phyloP scores from a whole-genome alignment of 2,329 filamentous ascomycete genomes.

The Xylariomycetidae sp. region DNA sequence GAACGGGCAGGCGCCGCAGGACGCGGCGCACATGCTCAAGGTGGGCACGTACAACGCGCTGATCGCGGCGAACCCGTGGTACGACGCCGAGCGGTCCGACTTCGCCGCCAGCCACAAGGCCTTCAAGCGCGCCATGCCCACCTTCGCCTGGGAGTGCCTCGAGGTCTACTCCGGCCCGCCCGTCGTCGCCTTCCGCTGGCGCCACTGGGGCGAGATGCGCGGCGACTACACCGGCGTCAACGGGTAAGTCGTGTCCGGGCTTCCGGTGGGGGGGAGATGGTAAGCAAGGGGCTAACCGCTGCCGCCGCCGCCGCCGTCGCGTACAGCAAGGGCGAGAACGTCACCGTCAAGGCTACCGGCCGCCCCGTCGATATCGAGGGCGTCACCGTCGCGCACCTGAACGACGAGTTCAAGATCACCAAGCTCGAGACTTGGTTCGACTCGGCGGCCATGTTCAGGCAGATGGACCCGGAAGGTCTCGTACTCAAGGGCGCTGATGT shows the following conservation, averaged over 20 bases:
- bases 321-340: constrained; percentile 54
- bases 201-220: constrained; percentile 63
- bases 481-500: constrained; percentile 4
- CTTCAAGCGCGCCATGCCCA: constrained; percentile 69
- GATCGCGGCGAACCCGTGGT: constrained; percentile 57
- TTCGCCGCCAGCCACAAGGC: constrained; percentile 62
- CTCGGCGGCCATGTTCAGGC: constrained; percentile 60
- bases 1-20: constrained; percentile 52
- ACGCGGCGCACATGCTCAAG: constrained; percentile 58
- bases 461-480: constrained; percentile 38
- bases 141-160: constrained; percentile 64
- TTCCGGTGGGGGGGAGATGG: no score
- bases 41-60: constrained; percentile 66
- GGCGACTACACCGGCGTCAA: constrained; percentile 61
- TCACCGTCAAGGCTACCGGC: constrained; percentile 55
- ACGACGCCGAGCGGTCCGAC: constrained; percentile 54
- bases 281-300: no score
- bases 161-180: constrained; percentile 63
- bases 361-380: constrained; percentile 58
- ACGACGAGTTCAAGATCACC: constrained; percentile 53
- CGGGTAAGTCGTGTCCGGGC: constrained; percentile 52
- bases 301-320: background rate
- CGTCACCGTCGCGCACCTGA: constrained; percentile 55
- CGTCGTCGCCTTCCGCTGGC: constrained; percentile 57
- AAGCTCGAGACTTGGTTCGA: constrained; percentile 60